These are phyloP conservation scores for Metarhizium album DNA, from an alignment of 2,329 filamentous ascomycete species.

Conservation along the genomic window DNA sequence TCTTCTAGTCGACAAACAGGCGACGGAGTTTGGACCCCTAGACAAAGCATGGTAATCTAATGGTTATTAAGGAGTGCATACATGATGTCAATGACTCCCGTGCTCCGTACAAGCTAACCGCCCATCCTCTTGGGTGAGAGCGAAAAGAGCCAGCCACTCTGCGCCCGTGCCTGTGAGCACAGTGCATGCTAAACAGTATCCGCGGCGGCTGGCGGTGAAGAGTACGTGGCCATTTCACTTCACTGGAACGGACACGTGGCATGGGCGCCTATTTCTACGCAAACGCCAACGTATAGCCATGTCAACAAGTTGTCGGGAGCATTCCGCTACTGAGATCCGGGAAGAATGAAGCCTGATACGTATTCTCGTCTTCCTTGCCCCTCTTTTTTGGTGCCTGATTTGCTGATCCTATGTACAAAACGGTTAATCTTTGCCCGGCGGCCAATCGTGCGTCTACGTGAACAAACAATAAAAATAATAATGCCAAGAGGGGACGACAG, in stretches of 20 bases:
- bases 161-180: no score
- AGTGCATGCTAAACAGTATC: no score
- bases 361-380: not conserved
- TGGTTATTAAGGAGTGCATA: no score
- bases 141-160: no score
- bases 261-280: not conserved
- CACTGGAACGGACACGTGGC: slow-evolving; percentile 9
- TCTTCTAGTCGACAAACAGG: no score
- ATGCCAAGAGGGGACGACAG: not conserved
- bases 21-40: slow-evolving; percentile 1
- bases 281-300: not conserved
- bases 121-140: no score
- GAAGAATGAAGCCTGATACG: not conserved
- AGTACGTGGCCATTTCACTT: no score
- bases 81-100: no score
- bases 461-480: not conserved
- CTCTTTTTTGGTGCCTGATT: not conserved
- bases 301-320: not conserved
- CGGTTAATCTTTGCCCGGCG: not conserved
- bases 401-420: slow-evolving; percentile 1
- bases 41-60: not conserved
- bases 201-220: no score
- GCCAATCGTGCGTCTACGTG: slow-evolving; percentile 2
- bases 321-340: not conserved
- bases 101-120: no score